phyloP scores from a whole-genome alignment of 352 stramenopile species.

The Pilasporangium apinafurcum region DNA sequence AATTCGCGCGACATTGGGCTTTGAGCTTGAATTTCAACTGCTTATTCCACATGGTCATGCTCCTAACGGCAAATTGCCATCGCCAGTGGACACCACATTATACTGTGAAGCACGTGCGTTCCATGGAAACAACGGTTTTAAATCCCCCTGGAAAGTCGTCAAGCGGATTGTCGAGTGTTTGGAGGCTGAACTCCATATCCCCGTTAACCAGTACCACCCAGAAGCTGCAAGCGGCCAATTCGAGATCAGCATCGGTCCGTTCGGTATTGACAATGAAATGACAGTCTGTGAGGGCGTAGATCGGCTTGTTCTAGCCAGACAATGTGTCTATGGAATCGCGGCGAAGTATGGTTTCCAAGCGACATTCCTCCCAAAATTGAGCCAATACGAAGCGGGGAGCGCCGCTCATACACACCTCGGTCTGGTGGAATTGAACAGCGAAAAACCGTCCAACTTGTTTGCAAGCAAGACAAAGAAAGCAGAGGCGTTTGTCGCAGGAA shows the following conservation, averaged over 20 bases:
- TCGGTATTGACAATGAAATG: too few species aligned
- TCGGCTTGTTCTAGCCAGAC: conserved; percentile 15
- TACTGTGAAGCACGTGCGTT: conserved; percentile 20
- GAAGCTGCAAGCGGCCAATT: conserved; percentile 21
- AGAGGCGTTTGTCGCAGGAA: conserved; percentile 7
- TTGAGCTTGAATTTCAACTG: conserved; percentile 26
- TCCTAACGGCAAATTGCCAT: too few species aligned
- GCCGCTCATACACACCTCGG: conserved; percentile 17
- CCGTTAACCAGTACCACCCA: conserved; percentile 23
- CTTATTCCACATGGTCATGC: too few species aligned
- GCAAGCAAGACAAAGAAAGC: background rate
- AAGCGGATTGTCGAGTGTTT: conserved; percentile 15
- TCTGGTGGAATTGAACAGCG: too few species aligned
- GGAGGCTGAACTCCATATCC: conserved; percentile 11
- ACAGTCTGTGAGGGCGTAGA: conserved; percentile 10
- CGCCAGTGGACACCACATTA: conserved; percentile 17
- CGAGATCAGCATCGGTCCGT: conserved; percentile 20
- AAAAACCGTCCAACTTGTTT: conserved; percentile 17
- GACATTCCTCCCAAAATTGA: conserved; percentile 18
- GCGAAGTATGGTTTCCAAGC: conserved; percentile 9
- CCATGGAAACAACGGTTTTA: too few species aligned
- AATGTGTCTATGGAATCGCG: conserved; percentile 14
- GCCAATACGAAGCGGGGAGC: conserved; percentile 4
- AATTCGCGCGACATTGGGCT: conserved; percentile 10
- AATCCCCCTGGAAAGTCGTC: conserved; percentile 13